phyloP scores from a whole-genome alignment of 2,329 filamentous ascomycete genomes.

The Claviceps arundinis region DNA sequence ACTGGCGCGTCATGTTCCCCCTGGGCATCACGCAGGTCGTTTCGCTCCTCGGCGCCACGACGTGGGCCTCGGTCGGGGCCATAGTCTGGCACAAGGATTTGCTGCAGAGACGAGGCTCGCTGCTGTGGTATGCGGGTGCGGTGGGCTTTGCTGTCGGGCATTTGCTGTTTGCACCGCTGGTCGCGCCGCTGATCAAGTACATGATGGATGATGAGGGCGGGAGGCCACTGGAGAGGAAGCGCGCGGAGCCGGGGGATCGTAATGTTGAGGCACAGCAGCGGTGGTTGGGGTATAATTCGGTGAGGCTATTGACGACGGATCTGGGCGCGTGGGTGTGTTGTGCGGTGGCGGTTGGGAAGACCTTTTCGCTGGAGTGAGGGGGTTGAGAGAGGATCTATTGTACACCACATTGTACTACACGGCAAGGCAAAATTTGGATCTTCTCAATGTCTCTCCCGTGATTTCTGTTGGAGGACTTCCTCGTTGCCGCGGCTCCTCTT shows the following conservation, averaged over 20 bases:
- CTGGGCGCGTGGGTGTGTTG: conserved; percentile 21
- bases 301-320: conserved; percentile 21
- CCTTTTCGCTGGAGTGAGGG: conserved; percentile 4
- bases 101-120: conserved; percentile 13
- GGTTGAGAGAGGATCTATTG: neutral
- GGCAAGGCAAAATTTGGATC: no score
- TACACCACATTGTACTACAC: neutral
- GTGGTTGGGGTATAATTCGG: conserved; percentile 20
- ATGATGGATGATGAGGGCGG: conserved; percentile 15
- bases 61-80: conserved; percentile 15
- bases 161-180: conserved; percentile 19
- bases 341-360: conserved; percentile 12
- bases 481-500: no score
- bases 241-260: conserved; percentile 9
- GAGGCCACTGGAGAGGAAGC: conserved; percentile 5
- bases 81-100: conserved; percentile 12
- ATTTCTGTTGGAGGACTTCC: no score
- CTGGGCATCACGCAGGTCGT: conserved; percentile 21
- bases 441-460: no score
- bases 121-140: conserved; percentile 20
- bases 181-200: conserved; percentile 19
- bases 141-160: conserved; percentile 20
- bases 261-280: conserved; percentile 17
- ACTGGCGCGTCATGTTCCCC: conserved; percentile 29
- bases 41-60: conserved; percentile 21